Conservation (phyloP, 441 rosid species). For the Syzygium syzygioides region DNA sequence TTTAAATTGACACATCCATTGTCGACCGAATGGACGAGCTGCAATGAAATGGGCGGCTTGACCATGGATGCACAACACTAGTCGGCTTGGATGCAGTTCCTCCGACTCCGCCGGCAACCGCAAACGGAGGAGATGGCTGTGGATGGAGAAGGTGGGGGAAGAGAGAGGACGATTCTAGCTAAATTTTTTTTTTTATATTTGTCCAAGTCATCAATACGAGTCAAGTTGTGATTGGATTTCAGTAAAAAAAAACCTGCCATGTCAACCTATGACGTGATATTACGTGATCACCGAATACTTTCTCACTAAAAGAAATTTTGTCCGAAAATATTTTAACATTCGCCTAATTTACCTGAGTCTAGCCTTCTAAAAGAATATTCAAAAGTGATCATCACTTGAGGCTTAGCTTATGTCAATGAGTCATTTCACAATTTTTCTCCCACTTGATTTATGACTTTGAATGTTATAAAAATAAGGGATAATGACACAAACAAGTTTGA, state of each 20-base stretch:
- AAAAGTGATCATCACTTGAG: neutral
- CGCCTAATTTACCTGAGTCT: neutral
- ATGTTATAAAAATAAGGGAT: neutral
- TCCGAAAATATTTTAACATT: neutral
- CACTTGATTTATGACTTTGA: neutral
- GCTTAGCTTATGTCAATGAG: neutral
- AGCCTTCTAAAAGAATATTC: neutral
- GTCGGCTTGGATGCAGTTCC: neutral
- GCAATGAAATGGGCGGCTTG: neutral
- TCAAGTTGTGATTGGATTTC: neutral
- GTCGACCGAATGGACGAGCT: neutral
- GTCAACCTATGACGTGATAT: neutral
- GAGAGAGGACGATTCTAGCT: neutral
- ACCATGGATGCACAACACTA: neutral
- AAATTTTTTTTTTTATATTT: too few species aligned
- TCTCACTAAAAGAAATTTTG: neutral
- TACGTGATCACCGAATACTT: too few species aligned
- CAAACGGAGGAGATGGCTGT: neutral
- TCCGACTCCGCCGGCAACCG: too few species aligned
- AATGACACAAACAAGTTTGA: too few species aligned
- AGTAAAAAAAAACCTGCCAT: neutral
- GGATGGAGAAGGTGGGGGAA: neutral
- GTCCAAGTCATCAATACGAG: too few species aligned
- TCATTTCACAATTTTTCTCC: neutral
- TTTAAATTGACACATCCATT: neutral